Conservation (phyloP, 177 flowering plant genomes). For the Vitis hybrid region DNA sequence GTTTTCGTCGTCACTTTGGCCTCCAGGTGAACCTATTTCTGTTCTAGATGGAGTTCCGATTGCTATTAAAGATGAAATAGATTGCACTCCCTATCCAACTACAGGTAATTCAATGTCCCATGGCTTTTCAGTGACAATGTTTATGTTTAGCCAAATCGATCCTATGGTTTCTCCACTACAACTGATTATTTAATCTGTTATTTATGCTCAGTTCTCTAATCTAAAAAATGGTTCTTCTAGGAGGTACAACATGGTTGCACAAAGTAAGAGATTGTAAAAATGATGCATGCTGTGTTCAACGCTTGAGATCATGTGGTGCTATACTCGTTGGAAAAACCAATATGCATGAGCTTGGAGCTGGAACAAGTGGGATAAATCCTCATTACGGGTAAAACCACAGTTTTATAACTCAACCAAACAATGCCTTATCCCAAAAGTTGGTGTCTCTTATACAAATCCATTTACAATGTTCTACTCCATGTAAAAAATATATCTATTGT, state of each 20-base stretch:
- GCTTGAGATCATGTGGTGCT: constrained; percentile 82
- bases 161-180: neutral
- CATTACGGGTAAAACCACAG: constrained; percentile 73
- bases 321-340: constrained; percentile 90
- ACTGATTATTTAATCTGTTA: neutral
- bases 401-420: neutral
- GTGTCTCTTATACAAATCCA: neutral
- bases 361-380: constrained; percentile 95
- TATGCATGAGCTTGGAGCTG: constrained; percentile 97
- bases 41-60: constrained; percentile 80
- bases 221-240: constrained; percentile 31
- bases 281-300: constrained; percentile 79
- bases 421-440: neutral
- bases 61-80: constrained; percentile 95
- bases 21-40: constrained; percentile 71
- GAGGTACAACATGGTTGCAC: constrained; percentile 94
- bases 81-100: constrained; percentile 90
- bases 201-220: neutral
- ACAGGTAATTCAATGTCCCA: constrained; percentile 52
- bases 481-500: neutral
- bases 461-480: neutral
- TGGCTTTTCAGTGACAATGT: constrained; percentile 1
- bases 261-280: constrained; percentile 59
- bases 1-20: no score
- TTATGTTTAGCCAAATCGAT: neutral